Evolutionary conservation across 495 filamentous ascomycete species (phyloP).

Genomic region (Aspergillus leporis): DNA sequence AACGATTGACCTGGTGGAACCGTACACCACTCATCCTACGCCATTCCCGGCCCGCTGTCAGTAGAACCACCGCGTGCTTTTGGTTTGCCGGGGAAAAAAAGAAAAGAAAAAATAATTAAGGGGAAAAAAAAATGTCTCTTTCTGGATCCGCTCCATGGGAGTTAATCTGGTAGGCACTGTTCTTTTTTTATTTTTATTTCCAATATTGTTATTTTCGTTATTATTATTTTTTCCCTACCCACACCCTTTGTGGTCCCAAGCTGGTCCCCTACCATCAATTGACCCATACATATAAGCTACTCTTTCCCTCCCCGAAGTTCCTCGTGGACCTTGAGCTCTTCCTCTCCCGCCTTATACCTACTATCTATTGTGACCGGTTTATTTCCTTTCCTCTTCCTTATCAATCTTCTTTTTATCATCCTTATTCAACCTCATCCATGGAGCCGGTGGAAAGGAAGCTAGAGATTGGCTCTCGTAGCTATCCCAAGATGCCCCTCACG

Average conservation of each 20-base stretch:
- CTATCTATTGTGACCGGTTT: neutral
- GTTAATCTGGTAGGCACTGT: constrained; percentile 1
- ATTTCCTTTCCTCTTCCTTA: neutral
- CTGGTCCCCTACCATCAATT: constrained; percentile 9
- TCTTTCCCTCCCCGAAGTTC: neutral
- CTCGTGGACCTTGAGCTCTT: constrained; percentile 6
- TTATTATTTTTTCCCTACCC: constrained; percentile 2
- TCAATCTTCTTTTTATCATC: neutral
- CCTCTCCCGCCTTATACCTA: neutral
- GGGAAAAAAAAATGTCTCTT: constrained; percentile 9
- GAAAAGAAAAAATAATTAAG: neutral
- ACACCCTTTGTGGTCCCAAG: neutral
- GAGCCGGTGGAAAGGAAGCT: constrained; percentile 25
- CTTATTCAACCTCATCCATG: constrained; percentile 15
- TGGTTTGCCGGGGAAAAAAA: neutral
- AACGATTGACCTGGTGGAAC: constrained; percentile 16
- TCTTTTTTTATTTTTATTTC: constrained; percentile 9
- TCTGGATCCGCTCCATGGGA: constrained; percentile 17
- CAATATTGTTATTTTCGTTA: constrained; percentile 7
- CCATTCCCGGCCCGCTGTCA: constrained; percentile 25
- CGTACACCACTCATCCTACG: constrained; percentile 10
- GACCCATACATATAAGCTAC: constrained; percentile 13
- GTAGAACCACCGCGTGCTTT: constrained; percentile 16
- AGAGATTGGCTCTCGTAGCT: constrained; percentile 23
- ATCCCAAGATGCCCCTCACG: constrained; percentile 24